Evolutionary conservation across 1,284 basidiomycete genomes (phyloP), one percentile per base, ranked within the genome.

Genomic region (Ceratobasidium sp.): DNA sequence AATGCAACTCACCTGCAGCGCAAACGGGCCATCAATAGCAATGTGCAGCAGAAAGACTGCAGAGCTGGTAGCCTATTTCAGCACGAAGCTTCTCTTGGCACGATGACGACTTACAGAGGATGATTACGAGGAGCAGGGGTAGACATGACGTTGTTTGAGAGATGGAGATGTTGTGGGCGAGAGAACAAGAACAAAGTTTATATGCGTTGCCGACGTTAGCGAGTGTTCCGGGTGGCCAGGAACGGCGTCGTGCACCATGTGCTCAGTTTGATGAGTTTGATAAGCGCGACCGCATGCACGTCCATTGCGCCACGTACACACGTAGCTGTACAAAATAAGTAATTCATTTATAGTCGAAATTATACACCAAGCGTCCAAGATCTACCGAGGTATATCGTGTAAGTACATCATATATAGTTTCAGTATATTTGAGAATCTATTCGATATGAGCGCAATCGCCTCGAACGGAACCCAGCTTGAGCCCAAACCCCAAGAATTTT

Each of bases 21-120:
- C 73, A 28, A 94, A 78, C 0, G 92, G 92, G 3, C 87, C 84
- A 78, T 94, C 92, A 59, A 93, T 81, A 10, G 88, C 90, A 75
- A 92, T 86, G 78, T 94, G 92, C 39, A 93, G 80, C 46, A 94
- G 83, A 79, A 92, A 93, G 1, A 92, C 83, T 21, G 81, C 80
- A 3, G 91, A 87, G 8, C 90, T 90, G 34, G 50, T 26, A 18
- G 50, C 5, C 5, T 23, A 30, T 32, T 26, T 70, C 23, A 70
- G 52, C 30, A 34, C 8, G 9, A 12, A 8, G 12, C 6, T 28
- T 18, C 16, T 26, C 16, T 8, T 16, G 21, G 48, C 26, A 23
- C 36, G 16, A 34, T 34, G 59, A 23, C 21, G n/a, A 59, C 67
- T 16, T 32, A 70, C 67, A 70, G 67, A 1, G 67, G 67, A 26